Evolutionary conservation across 2,329 filamentous ascomycete genomes (phyloP), one percentile per base, ranked within the genome.

Genomic region (Xylaria polymorpha): DNA sequence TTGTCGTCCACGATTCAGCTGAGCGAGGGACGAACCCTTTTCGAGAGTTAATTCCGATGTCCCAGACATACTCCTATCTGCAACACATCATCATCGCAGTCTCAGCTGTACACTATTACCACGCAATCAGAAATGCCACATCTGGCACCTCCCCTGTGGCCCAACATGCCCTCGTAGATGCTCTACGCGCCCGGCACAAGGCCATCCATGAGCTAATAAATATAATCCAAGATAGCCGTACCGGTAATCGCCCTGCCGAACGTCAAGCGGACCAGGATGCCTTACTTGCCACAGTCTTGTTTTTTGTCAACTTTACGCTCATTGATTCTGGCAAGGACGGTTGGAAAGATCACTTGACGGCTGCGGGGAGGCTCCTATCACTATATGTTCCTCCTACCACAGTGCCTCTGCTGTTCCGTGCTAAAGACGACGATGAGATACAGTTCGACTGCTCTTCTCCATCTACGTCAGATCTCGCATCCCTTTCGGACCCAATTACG

Each of bases 291-390:
- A 83, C 84, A 1, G 81, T 85, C 66, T 80, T 85, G 59, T 85
- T 86, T 74, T 85, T 86, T 66, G 80, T 86, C 75, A 85, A 85
- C 68, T 84, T 86, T 68, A 80, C 85, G 60, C 77, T 86, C n/a
- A 83, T 86, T 55, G 84, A 86, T 69, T 75, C 84, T 12, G 82
- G 84, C 14, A 81, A 79, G 67, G 79, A 79, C 25, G 80, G 79
- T 66, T 86, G 84, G 84, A 81, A 81, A 70, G 76, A 80, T 51
- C 84, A 86, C 72, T 78, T 86, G 53, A 80, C 82, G 39, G 84
- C 83, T 7, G 83, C 83, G 25, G 81, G 81, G 61, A 81, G 77
- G 66, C 81, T 86, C 35, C 76, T 79, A 10, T 71, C 65, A 0
- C n/a, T 60, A 29, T 57, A 72, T 18, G 43, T 59, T 6, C 60